Evolutionary conservation across 768 basidiomycete genomes (phyloP), one percentile per base, ranked within the genome.

Genomic region (Termitomyces sp.): DNA sequence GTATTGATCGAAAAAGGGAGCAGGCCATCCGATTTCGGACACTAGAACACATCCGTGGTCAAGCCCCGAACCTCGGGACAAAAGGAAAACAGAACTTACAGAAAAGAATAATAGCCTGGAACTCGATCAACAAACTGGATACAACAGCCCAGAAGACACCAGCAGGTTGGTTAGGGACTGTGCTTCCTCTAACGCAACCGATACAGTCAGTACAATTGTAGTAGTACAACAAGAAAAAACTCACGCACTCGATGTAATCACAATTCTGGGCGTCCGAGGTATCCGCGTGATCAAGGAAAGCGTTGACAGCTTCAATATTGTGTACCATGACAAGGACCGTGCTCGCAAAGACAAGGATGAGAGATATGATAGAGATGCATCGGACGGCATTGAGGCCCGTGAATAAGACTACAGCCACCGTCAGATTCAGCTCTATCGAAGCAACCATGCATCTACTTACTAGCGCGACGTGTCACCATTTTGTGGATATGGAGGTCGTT

Each of bases 141-240:
- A 95, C 81, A 49, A 95, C 85, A 2, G 92, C 89, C 92, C 94
- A 97, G 75, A 97, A 96, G 29, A 87, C 85, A 32, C 95, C 95
- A 7, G 92, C 95, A 50, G 93, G 79, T 72, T 96, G 94, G 74
- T 94, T 93, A 3, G 94, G 94, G n/a, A 97, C 91, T 0, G 93
- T 92, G 73, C 88, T 91, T 57, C 88, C 84, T 68, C 81, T 85
- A 53, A 52, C 15, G 43, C 53, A 17, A 25, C 10, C 38, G 53
- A 49, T 45, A 51, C 10, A 42, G 11, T 38, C 38, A 43, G 10
- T 25, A 14, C 42, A 20, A 12, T 56, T 32, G 12, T 5, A 38
- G 37, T 47, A 37, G 29, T 29, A 56, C 17, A 55, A 45, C 31
- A 15, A 11, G 12, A n/a, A 61, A 10, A 14, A 49, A 25, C 25